Evolutionary conservation across 768 basidiomycete genomes (phyloP).

Genomic region (Ramaria sp.): DNA sequence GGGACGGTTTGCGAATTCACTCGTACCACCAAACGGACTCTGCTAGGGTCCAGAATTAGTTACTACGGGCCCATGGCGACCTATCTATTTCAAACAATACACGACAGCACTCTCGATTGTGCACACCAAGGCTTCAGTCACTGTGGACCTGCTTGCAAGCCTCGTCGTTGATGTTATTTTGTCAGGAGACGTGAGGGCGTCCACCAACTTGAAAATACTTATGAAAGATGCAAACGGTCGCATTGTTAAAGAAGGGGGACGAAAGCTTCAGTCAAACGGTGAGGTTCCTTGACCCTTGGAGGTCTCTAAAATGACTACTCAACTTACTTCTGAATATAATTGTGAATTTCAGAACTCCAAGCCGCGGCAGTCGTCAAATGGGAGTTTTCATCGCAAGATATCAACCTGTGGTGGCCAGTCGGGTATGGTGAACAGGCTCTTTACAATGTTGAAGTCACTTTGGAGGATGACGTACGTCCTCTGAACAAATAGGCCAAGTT

Average conservation of each 20-base stretch:
- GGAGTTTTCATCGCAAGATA: slow-evolving; percentile 20
- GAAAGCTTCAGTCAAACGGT: not conserved
- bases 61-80: slow-evolving; percentile 25
- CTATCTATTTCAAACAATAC: slow-evolving; percentile 20
- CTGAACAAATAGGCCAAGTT: not conserved
- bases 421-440: slow-evolving; percentile 29
- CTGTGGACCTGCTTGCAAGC: slow-evolving; percentile 14
- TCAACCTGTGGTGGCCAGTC: slow-evolving; percentile 34
- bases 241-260: not conserved
- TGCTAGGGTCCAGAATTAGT: slow-evolving; percentile 26
- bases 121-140: slow-evolving; percentile 18
- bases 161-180: slow-evolving; percentile 18
- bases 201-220: slow-evolving; percentile 13
- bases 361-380: slow-evolving; percentile 16
- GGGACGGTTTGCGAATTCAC: not conserved
- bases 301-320: too few relatives aligned
- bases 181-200: slow-evolving; percentile 2
- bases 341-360: not conserved
- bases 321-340: not conserved
- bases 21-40: not conserved
- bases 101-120: slow-evolving; percentile 13
- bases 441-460: slow-evolving; percentile 25
- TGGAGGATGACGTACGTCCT: slow-evolving; percentile 22
- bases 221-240: slow-evolving; percentile 12
- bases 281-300: not conserved